Base-by-base conservation (phyloP, 306 rosid genomes). In the Gynostemma pentaphyllum region DNA sequence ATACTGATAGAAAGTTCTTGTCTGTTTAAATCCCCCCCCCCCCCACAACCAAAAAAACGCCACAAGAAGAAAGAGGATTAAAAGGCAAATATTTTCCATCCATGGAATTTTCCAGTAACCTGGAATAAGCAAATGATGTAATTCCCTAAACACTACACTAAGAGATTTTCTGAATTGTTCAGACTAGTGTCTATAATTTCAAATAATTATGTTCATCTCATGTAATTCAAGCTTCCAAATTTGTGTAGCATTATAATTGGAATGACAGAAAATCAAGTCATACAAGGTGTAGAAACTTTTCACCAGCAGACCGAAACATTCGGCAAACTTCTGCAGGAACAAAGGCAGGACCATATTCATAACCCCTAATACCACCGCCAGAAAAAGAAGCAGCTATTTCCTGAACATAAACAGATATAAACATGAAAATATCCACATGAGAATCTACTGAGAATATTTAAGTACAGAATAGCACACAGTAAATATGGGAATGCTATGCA, bases 331-430 rank as follows among this genome's bases (percentile, higher is more conserved):
- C 96, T 30, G 85, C 95, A 41, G 95, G 95, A 74, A 86, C 80
- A 76, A 92, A 85, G 72, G 89, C 83, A 45, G 96, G 89, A 69
- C 95, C 96, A 60, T 77, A 69, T 52, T 84, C 98, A 73, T 81
- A 72, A 78, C 84, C 81, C 79, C 88, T 75, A 66, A 75, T 74
- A 74, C 95, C 82, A 68, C 90, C 95, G 39, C 86, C 86, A 72
- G 95, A 85, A 82, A 86, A 88, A 59, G 96, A 84, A 76, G 92
- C 83, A 2, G 85, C 90, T 72, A 88, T 76, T 75, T 84, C 96
- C 96, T 92, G 88, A 75, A 66, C 69, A 50, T 52, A 76, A 68
- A 71, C 77, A 40, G 45, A 72, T 45, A 62, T 57, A 69, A 76
- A 21, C 22, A 72, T 64, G 67, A 69, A 23, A 64, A 32, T 32